A percentile compares a stretch with the other conserved stretches of the same genome.
These are phyloP conservation scores for Chrysosphaeria jannelii DNA, from an alignment of 2,329 filamentous ascomycete genomes.

Conservation along the genomic window DNA sequence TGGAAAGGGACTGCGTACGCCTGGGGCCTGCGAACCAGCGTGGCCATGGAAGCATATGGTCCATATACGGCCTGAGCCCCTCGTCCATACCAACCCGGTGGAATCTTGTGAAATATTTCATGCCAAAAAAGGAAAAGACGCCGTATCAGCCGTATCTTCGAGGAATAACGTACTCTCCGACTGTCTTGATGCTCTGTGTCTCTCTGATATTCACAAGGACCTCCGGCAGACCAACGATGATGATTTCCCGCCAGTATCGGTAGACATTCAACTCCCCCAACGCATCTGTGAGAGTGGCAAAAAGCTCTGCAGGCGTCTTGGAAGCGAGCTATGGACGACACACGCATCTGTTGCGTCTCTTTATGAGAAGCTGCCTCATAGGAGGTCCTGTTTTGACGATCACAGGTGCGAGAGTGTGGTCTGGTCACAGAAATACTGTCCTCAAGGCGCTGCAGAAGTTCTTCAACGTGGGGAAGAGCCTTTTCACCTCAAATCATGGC, in stretches of 20 bases:
- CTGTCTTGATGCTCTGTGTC: slow-evolving; percentile 11
- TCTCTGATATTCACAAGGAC: slow-evolving; percentile 8
- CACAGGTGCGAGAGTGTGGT: slow-evolving; percentile 39
- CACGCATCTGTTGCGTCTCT: too few species aligned
- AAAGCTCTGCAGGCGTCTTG: slow-evolving; percentile 19
- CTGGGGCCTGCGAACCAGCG: slow-evolving; percentile 32
- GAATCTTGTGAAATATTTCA: too few species aligned
- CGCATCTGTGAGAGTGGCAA: slow-evolving; percentile 27
- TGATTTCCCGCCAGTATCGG: slow-evolving; percentile 14
- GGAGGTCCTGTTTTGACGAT: slow-evolving; percentile 60
- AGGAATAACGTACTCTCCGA: slow-evolving; percentile 12
- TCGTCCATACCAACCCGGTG: too few species aligned
- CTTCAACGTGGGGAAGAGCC: slow-evolving; percentile 47
- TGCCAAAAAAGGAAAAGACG: too few species aligned
- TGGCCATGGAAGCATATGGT: slow-evolving; percentile 38
- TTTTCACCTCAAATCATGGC: slow-evolving; percentile 47
- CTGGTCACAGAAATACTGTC: slow-evolving; percentile 73
- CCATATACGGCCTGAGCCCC: slow-evolving; percentile 16
- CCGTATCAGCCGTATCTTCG: too few species aligned
- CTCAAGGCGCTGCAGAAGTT: slow-evolving; percentile 34
- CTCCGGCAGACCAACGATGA: slow-evolving; percentile 10
- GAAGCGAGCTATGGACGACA: slow-evolving; percentile 16
- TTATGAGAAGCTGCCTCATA: too few species aligned
- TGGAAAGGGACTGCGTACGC: slow-evolving; percentile 30
- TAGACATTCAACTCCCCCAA: slow-evolving; percentile 20